Conservation (phyloP, 352 stramenopile species). For the Phytophthora quininea region DNA sequence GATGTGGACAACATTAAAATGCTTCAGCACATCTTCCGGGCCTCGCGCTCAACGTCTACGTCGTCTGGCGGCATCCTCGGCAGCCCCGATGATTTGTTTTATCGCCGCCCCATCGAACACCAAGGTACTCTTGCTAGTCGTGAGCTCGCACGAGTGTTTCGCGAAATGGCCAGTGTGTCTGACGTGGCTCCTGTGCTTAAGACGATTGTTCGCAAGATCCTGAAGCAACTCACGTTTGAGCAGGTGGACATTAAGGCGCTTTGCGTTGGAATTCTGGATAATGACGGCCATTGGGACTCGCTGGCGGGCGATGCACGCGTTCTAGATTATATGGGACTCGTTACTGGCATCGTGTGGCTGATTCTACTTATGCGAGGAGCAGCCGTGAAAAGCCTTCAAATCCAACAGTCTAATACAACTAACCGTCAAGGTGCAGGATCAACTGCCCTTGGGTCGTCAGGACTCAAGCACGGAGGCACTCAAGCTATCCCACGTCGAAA, state of each 20-base stretch:
- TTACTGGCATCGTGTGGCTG: conserved; percentile 79
- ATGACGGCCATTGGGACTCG: conserved; percentile 76
- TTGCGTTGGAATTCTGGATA: conserved; percentile 77
- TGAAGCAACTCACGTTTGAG: conserved; percentile 84
- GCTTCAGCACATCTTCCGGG: conserved; percentile 87
- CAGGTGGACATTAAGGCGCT: conserved; percentile 84
- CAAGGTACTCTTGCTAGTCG: conserved; percentile 67
- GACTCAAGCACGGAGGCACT: conserved; percentile 55
- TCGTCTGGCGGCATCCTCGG: conserved; percentile 33
- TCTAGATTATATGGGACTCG: conserved; percentile 81
- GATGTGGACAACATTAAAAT: conserved; percentile 92
- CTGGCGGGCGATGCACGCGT: conserved; percentile 64
- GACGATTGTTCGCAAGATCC: conserved; percentile 84
- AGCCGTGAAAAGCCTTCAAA: conserved; percentile 87
- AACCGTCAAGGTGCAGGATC: conserved; percentile 42
- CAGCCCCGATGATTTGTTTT: conserved; percentile 66
- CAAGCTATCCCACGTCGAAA: conserved; percentile 63
- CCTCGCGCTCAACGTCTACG: conserved; percentile 44
- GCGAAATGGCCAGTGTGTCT: conserved; percentile 72
- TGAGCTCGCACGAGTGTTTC: conserved; percentile 79
- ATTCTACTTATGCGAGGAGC: conserved; percentile 78
- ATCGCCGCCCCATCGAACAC: conserved; percentile 55
- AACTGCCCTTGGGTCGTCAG: conserved; percentile 36
- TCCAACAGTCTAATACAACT: conserved; percentile 68
- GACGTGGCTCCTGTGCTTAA: conserved; percentile 86